Base-by-base conservation (phyloP, 2,329 filamentous ascomycete species). In the Taxawa tesnikishii region DNA sequence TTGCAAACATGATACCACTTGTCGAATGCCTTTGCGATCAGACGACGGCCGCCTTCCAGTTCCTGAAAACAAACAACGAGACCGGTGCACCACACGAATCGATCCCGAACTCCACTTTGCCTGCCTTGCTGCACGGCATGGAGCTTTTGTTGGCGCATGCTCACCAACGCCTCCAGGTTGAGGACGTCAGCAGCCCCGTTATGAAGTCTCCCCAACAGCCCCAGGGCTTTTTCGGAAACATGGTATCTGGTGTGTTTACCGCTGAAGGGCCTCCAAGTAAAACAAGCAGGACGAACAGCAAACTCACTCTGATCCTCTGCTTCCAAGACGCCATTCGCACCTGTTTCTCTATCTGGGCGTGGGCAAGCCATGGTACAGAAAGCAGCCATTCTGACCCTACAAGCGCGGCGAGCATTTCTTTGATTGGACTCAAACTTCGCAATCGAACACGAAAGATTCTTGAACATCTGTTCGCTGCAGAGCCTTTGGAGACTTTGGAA, bases 251-350 rank as follows among this genome's bases (percentile, higher is more conserved):
- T 2, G 83, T 94, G 0, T 94, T 94, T 51, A 71, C 83, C 23
- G 73, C 80, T 1, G 85, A 94, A 37, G 66, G 73, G 1, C 75
- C 71, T 2, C 81, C 87, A 38, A 70, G 75, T n/a, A 76, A 85
- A 29, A 84, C 78, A 37, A 75, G 79, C 6, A 85, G 83, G n/a
- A 85, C 87, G 6, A 98, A 96, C 48, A 88, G 90, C 46, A 75
- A 88, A 28, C 67, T 98, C 14, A 96, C 90, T 0, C 88, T 98
- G 13, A 68, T 94, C 26, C 67, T 98, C n/a, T 92, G 87, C 8
- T 94, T 98, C 51, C 88, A 96, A 54, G 92, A 98, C 53, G 84
- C 87, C 1, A 83, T 96, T 37, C 75, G 84, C 15, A 82, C 93
- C 30, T 94, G 87, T 55, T 92, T 93, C 51, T 75, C 68, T 9